Evolutionary conservation across 306 rosid genomes (phyloP).

Genomic region (Inga leiocalycina): DNA sequence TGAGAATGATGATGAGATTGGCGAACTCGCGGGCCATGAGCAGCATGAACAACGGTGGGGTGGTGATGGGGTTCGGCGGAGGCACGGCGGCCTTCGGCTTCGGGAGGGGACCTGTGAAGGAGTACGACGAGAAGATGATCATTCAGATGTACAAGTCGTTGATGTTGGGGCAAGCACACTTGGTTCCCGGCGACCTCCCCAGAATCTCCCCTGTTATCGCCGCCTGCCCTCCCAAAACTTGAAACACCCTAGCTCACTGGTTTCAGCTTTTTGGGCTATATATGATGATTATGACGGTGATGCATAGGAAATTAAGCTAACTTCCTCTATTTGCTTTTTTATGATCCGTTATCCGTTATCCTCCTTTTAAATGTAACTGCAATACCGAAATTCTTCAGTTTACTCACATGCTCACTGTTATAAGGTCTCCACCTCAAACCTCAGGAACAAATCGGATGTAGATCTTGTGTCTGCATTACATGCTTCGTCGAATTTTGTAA

Average conservation of each 20-base stretch:
- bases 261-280: neutral
- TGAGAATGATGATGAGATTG: slow-evolving; percentile 67
- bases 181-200: slow-evolving; percentile 40
- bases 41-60: slow-evolving; percentile 19
- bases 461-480: neutral
- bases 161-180: slow-evolving; percentile 48
- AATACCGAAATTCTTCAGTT: neutral
- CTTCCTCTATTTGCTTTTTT: neutral
- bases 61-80: slow-evolving; percentile 44
- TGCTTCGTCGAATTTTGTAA: neutral
- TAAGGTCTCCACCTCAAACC: neutral
- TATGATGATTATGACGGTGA: neutral
- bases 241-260: neutral
- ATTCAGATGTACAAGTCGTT: slow-evolving; percentile 65
- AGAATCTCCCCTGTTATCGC: slow-evolving; percentile 24
- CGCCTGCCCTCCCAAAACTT: neutral
- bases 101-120: slow-evolving; percentile 51
- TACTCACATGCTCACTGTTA: neutral
- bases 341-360: neutral
- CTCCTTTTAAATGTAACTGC: neutral
- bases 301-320: neutral
- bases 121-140: slow-evolving; percentile 78
- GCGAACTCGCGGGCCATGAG: slow-evolving; percentile 61
- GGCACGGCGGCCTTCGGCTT: neutral
- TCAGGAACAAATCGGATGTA: neutral